Percentiles rank a stretch among this genome's conserved stretches.
Conservation (phyloP, 495 filamentous ascomycete species). For the Cenococcum geophilum region DNA sequence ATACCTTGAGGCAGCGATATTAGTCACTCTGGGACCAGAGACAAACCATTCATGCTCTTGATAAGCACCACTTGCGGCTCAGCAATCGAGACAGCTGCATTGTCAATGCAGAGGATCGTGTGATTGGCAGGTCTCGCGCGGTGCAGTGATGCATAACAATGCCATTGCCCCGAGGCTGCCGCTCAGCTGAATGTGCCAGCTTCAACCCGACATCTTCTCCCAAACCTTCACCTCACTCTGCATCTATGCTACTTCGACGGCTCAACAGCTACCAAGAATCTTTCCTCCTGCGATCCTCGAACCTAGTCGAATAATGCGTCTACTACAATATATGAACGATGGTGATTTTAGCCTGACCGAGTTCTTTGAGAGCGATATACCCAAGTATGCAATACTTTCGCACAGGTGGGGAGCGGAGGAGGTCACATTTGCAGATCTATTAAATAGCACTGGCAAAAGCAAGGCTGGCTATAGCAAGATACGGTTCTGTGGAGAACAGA, state of each 20-base stretch:
- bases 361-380: neutral
- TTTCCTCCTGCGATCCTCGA: neutral
- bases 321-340: neutral
- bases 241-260: neutral
- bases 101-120: neutral
- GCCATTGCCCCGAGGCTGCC: neutral
- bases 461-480: constrained; percentile 10
- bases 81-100: neutral
- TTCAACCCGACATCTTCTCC: neutral
- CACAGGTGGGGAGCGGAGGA: constrained; percentile 5
- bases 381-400: constrained; percentile 6
- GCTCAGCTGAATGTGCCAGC: neutral
- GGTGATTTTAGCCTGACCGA: constrained; percentile 3
- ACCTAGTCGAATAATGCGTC: constrained; percentile 2
- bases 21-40: neutral
- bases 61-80: neutral
- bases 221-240: neutral
- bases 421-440: constrained; percentile 4
- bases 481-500: constrained; percentile 3
- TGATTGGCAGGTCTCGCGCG: neutral
- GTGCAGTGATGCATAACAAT: neutral
- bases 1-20: neutral
- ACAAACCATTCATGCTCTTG: neutral
- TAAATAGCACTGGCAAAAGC: constrained; percentile 1
- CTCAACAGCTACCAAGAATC: neutral